Percentiles rank a stretch among this genome's conserved stretches.
phyloP scores from a whole-genome alignment of 2,329 filamentous ascomycete species.

The Myriosclerotinia curreyana region DNA sequence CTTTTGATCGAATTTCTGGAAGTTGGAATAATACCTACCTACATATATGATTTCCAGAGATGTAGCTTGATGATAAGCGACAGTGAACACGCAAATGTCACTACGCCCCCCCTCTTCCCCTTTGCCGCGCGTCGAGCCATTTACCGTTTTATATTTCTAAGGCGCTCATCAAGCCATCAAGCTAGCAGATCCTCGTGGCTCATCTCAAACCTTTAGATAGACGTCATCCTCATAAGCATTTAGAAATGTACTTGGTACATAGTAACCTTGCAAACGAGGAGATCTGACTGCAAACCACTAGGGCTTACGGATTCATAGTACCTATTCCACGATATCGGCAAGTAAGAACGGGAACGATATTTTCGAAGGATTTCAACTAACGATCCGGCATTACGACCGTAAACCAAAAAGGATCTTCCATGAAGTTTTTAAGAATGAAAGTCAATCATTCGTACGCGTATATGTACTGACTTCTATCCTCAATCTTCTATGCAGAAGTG shows the following conservation, averaged over 20 bases:
- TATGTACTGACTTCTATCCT: background rate
- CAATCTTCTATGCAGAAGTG: background rate
- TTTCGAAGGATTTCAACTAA: background rate
- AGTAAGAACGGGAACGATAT: background rate
- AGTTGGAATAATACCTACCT: background rate
- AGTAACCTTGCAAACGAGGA: background rate
- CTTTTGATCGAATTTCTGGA: too few species aligned
- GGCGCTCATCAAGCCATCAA: background rate
- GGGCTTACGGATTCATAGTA: too few species aligned
- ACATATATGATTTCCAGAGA: background rate
- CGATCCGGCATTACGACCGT: too few species aligned
- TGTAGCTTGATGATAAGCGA: background rate
- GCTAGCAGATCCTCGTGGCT: background rate
- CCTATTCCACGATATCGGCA: slow-evolving; percentile 5
- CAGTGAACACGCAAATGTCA: background rate
- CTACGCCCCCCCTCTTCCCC: too few species aligned
- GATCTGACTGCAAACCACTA: background rate
- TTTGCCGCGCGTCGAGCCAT: background rate
- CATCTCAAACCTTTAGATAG: background rate
- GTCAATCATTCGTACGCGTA: slow-evolving; percentile 6
- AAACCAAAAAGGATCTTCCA: background rate
- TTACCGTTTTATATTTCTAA: background rate
- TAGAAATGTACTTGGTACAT: too few species aligned
- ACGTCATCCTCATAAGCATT: background rate
- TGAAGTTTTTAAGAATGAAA: background rate